Conservation (phyloP, 306 rosid species). For the Lathyrus aphaca region DNA sequence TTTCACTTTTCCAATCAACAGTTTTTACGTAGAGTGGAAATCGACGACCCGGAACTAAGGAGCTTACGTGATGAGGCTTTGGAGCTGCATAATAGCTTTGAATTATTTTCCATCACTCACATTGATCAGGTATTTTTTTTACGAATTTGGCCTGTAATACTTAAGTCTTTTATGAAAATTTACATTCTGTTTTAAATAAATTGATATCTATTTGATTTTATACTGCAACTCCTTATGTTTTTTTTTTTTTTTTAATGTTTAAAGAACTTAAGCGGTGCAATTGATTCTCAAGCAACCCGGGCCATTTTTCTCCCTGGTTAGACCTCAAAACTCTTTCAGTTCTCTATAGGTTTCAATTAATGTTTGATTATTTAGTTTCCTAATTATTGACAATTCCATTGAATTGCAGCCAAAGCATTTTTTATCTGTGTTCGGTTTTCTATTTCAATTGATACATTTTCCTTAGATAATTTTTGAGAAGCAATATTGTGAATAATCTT, state of each 20-base stretch:
- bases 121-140: not conserved
- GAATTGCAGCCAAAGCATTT: not conserved
- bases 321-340: slow-evolving; percentile 25
- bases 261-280: not conserved
- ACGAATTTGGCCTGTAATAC: too few species aligned
- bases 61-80: not conserved
- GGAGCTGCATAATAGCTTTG: not conserved
- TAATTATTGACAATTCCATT: too few species aligned
- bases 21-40: not conserved
- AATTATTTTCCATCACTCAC: not conserved
- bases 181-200: too few species aligned
- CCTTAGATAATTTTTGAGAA: not conserved
- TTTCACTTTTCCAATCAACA: too few species aligned
- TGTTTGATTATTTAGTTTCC: not conserved
- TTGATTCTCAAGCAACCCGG: slow-evolving; percentile 48
- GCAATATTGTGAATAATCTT: not conserved
- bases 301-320: slow-evolving; percentile 65
- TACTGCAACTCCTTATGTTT: not conserved
- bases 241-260: slow-evolving; percentile 24
- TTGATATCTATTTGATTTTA: not conserved
- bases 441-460: not conserved
- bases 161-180: not conserved
- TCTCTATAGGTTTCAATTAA: not conserved
- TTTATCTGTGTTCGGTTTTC: not conserved
- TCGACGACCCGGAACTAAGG: too few species aligned